Base-by-base conservation (phyloP, 106 monocot species). In the Narthecium ossifragum region DNA sequence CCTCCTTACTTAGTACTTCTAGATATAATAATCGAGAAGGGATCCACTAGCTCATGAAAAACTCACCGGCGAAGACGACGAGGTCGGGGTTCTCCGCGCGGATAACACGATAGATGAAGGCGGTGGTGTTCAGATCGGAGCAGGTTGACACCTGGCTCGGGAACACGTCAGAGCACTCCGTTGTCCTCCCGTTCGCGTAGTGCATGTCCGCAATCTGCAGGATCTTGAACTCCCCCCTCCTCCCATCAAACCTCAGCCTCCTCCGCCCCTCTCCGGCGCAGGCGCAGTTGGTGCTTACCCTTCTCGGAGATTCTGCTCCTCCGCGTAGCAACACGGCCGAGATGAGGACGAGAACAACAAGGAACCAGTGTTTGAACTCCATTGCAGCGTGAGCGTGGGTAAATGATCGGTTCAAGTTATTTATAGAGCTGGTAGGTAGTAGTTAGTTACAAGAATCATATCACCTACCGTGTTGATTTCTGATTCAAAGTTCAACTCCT, bases 161-260 rank as follows among this genome's bases (percentile, higher is more conserved):
- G 47, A 84, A 61, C 10, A 92, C 84, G 54, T 92, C 66, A 2
- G 65, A 62, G 67, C 92, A 92, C 30, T 20, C 57, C 38, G 88
- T 92, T 22, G 64, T 46, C 63, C 46, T 52, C 8, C 92, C 92
- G 61, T 92, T 47, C 25, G 79, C 92, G 63, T 81, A 92, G 73
- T 92, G 92, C 92, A 92, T 92, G 65, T 92, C 92, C 14, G 92
- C 92, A 8, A 92, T 74, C 76, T 92, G 92, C 14, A 92, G 74
- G 11, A 92, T 81, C 78, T 84, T 88, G 76, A 92, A 92, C 57
- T 73, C 71, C 17, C 84, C 92, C 15, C 25, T 68, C 58, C 31
- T 40, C 34, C 34, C 67, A 26, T 34, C 48, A 25, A 69, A 59
- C 55, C 57, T 26, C 50, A 84, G 59, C 61, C 45, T 33, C n/a